Conservation (phyloP, 495 filamentous ascomycete genomes). For the Mycothermus thermophilus region DNA sequence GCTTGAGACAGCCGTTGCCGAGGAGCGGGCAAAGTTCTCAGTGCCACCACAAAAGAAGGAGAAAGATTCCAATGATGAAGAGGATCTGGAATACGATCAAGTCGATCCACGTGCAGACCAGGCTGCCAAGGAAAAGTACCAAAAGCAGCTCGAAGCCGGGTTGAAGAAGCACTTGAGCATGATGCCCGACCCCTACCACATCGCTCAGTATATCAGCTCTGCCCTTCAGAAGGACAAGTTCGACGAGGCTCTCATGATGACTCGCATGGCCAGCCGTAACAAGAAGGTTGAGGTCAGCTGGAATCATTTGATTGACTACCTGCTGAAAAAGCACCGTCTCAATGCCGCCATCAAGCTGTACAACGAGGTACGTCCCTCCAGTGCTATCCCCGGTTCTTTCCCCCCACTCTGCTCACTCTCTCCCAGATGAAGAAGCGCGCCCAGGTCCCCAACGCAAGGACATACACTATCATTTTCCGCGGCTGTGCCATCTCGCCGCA, state of each 20-base stretch:
- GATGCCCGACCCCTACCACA: slow-evolving; percentile 49
- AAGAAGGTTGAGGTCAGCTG: slow-evolving; percentile 57
- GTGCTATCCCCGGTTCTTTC: neutral
- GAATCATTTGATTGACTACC: slow-evolving; percentile 72
- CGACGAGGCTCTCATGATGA: slow-evolving; percentile 49
- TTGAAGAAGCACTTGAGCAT: slow-evolving; percentile 46
- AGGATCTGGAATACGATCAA: slow-evolving; percentile 1
- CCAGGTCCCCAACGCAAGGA: slow-evolving; percentile 56
- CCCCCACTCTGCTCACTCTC: neutral
- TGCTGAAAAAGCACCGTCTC: slow-evolving; percentile 44
- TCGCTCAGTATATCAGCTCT: slow-evolving; percentile 47
- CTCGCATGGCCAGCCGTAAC: slow-evolving; percentile 49
- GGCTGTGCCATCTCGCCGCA: slow-evolving; percentile 49
- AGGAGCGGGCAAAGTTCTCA: too few species aligned
- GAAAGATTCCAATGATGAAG: neutral
- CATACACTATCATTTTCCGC: slow-evolving; percentile 70
- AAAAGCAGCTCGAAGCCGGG: slow-evolving; percentile 15
- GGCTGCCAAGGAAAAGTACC: neutral
- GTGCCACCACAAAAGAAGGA: neutral
- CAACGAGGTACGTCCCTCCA: slow-evolving; percentile 54
- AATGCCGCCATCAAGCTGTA: slow-evolving; percentile 57
- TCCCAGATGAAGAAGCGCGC: slow-evolving; percentile 84
- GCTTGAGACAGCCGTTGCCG: too few species aligned
- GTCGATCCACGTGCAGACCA: slow-evolving; percentile 1
- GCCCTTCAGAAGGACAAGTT: slow-evolving; percentile 40